phyloP scores from a whole-genome alignment of 2,329 filamentous ascomycete genomes.

The Curvularia spicifera region DNA sequence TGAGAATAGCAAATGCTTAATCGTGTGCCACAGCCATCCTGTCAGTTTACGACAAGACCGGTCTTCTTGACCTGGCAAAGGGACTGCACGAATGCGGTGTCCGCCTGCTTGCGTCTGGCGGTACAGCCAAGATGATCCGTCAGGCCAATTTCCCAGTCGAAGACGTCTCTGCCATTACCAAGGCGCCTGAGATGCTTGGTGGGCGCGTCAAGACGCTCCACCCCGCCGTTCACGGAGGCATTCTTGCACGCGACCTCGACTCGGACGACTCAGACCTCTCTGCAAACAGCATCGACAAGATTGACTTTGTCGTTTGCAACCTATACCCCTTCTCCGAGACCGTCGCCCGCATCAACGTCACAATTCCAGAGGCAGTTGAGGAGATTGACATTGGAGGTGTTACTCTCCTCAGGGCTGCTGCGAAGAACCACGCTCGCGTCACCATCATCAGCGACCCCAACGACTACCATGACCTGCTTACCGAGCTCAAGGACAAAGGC shows the following conservation, averaged over 20 bases:
- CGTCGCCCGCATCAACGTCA: slow-evolving; percentile 95
- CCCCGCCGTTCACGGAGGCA: slow-evolving; percentile 82
- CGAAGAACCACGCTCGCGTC: slow-evolving; percentile 96
- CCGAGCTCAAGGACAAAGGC: slow-evolving; percentile 84
- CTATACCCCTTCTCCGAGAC: slow-evolving; percentile 99
- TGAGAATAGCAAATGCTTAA: slow-evolving; percentile 2
- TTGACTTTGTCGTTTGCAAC: slow-evolving; percentile 75
- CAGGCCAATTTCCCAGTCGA: slow-evolving; percentile 96
- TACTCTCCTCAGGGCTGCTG: slow-evolving; percentile 91
- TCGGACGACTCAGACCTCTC: slow-evolving; percentile 95
- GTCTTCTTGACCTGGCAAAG: slow-evolving; percentile 49
- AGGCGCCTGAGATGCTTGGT: slow-evolving; percentile 92
- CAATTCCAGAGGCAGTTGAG: slow-evolving; percentile 94
- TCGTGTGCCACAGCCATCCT: slow-evolving; percentile 71
- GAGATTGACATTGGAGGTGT: slow-evolving; percentile 98
- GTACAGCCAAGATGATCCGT: slow-evolving; percentile 94
- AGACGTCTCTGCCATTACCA: slow-evolving; percentile 96
- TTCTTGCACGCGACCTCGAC: slow-evolving; percentile 90
- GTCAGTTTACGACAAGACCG: slow-evolving; percentile 99
- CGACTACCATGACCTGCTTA: slow-evolving; percentile 93
- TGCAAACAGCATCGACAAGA: slow-evolving; percentile 51
- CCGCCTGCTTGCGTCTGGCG: slow-evolving; percentile 85
- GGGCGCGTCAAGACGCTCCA: slow-evolving; percentile 95
- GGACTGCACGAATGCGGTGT: slow-evolving; percentile 48
- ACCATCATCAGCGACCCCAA: slow-evolving; percentile 93